phyloP scores from a whole-genome alignment of 2,329 filamentous ascomycete species.

The Xenoacremonium recifei region DNA sequence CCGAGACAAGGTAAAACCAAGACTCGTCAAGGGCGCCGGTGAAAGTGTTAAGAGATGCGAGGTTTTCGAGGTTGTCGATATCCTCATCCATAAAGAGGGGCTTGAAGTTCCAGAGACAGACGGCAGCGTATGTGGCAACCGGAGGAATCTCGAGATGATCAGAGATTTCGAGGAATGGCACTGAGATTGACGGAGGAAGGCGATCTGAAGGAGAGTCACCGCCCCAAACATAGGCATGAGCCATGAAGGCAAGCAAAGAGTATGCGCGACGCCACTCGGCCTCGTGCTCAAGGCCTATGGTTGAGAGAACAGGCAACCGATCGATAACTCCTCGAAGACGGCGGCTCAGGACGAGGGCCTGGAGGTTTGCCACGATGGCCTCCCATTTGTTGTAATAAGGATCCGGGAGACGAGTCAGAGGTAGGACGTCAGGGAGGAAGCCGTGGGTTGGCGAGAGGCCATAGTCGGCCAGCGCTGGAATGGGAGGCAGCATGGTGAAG shows the following conservation, averaged over 20 bases:
- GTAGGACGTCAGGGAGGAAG: conserved; percentile 81
- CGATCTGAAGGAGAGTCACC: conserved; percentile 77
- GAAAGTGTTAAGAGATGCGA: conserved; percentile 85
- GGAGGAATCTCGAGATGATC: conserved; percentile 80
- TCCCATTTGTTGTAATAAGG: conserved; percentile 97
- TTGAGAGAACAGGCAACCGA: conserved; percentile 78
- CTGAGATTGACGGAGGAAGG: conserved; percentile 77
- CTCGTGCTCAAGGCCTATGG: conserved; percentile 75
- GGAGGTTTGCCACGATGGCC: conserved; percentile 78
- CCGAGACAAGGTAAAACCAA: conserved; percentile 96
- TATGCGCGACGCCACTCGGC: conserved; percentile 94
- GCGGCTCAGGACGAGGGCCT: conserved; percentile 81
- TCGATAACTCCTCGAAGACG: conserved; percentile 79
- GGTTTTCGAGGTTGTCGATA: conserved; percentile 81
- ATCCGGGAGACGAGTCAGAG: conserved; percentile 78
- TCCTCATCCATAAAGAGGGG: conserved; percentile 82
- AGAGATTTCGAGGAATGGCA: conserved; percentile 78
- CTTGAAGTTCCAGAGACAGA: conserved; percentile 97
- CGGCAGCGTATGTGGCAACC: conserved; percentile 88
- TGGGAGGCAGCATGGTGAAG: conserved; percentile 53
- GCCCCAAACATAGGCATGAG: conserved; percentile 96
- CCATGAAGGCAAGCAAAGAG: conserved; percentile 83
- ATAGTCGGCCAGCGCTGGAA: conserved; percentile 71
- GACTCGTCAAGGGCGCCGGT: conserved; percentile 95
- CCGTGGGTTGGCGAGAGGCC: conserved; percentile 76